Percentiles rank a stretch among this genome's conserved stretches.
phyloP scores from a whole-genome alignment of 768 basidiomycete species.

The Brasilioporus rufonigricans region DNA sequence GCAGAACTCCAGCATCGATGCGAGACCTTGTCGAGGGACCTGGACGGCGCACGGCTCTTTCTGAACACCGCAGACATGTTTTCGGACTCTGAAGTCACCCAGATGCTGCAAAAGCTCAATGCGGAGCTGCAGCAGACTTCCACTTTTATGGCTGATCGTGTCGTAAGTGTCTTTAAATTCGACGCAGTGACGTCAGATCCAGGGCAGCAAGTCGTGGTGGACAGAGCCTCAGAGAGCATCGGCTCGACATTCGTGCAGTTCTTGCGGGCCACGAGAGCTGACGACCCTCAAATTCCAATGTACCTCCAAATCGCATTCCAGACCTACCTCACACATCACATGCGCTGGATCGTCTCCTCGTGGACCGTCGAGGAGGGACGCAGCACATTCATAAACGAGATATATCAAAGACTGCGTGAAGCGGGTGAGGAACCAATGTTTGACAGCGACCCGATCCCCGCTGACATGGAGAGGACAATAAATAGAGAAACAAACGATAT shows the following conservation, averaged over 20 bases:
- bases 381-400: not conserved
- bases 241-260: not conserved
- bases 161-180: not conserved
- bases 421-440: not conserved
- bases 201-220: not conserved
- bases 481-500: slow-evolving; percentile 3
- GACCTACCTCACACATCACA: not conserved
- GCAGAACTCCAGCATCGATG: not conserved
- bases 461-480: not conserved
- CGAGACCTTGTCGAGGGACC: not conserved
- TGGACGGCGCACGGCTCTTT: not conserved
- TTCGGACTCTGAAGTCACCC: slow-evolving; percentile 1
- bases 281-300: not conserved
- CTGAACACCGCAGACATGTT: slow-evolving; percentile 1
- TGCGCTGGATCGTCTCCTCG: slow-evolving; percentile 2
- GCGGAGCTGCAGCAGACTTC: slow-evolving; percentile 1
- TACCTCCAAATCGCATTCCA: slow-evolving; percentile 13
- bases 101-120: slow-evolving; percentile 2
- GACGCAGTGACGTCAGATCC: not conserved
- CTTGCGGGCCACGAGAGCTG: not conserved
- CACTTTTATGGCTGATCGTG: not conserved
- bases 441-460: not conserved
- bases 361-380: slow-evolving; percentile 3
- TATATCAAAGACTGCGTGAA: slow-evolving; percentile 1
- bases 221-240: not conserved